Percentiles rank a stretch among this genome's conserved stretches.
Evolutionary conservation across 2,329 filamentous ascomycete genomes (phyloP).

Genomic region (Talaromyces verruculosus): DNA sequence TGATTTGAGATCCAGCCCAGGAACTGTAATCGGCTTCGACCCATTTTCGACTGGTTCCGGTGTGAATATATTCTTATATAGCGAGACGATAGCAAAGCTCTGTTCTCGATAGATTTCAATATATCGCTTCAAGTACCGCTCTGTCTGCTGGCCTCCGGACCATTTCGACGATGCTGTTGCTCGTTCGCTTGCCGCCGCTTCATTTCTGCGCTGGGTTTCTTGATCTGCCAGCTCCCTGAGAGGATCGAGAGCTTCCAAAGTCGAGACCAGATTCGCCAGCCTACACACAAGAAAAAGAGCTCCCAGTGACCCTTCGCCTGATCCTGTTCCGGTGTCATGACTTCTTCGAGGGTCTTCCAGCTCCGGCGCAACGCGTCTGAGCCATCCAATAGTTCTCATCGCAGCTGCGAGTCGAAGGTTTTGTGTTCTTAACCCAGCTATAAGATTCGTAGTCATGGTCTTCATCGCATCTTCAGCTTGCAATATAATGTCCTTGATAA

Average conservation of each 20-base stretch:
- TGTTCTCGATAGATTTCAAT: conserved; percentile 98
- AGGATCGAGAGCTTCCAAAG: conserved; percentile 79
- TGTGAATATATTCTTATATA: conserved; percentile 88
- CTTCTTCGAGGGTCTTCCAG: conserved; percentile 53
- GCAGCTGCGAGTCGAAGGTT: conserved; percentile 84
- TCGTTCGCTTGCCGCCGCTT: conserved; percentile 29
- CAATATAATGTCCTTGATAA: conserved; percentile 69
- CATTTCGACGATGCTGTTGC: conserved; percentile 28
- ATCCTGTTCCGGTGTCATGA: conserved; percentile 25
- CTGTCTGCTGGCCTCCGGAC: conserved; percentile 78
- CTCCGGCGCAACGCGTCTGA: conserved; percentile 82
- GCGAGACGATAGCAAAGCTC: conserved; percentile 90
- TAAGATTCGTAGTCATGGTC: conserved; percentile 80
- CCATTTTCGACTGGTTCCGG: conserved; percentile 49
- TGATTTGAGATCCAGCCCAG: conserved; percentile 29
- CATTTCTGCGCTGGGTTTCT: conserved; percentile 58
- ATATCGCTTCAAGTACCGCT: conserved; percentile 90
- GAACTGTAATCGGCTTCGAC: conserved; percentile 29
- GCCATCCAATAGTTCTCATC: conserved; percentile 86
- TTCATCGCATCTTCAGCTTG: conserved; percentile 88
- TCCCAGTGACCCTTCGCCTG: conserved; percentile 68
- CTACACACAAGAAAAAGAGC: conserved; percentile 86
- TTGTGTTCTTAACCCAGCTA: conserved; percentile 72
- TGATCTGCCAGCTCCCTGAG: conserved; percentile 87
- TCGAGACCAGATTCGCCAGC: conserved; percentile 73